A percentile compares a stretch with the other conserved stretches of the same genome.
phyloP scores from a whole-genome alignment of 78 protist species.

The Dictyostelium purpureum region DNA sequence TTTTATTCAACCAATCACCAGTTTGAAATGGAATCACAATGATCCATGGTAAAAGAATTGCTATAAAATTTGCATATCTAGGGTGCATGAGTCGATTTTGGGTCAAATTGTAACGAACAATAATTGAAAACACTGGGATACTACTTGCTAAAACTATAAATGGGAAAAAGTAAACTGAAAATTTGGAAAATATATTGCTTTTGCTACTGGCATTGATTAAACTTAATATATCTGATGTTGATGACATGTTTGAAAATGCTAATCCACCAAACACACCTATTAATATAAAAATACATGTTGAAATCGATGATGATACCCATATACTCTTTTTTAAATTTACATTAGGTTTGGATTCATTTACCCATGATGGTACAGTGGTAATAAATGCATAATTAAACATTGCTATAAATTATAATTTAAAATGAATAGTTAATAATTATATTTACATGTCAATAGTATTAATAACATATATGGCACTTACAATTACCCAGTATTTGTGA shows the following conservation, averaged over 20 bases:
- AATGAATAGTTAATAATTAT: no score
- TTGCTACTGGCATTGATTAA: constrained; percentile 2
- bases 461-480: no score
- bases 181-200: constrained; percentile 32
- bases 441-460: no score
- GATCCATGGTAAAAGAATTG: constrained; percentile 53
- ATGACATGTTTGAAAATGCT: constrained; percentile 38
- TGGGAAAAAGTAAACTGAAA: constrained; percentile 73
- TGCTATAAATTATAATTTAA: no score
- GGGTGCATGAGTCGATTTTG: constrained; percentile 35
- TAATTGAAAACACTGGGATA: constrained; percentile 74
- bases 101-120: constrained; percentile 60
- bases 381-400: constrained; percentile 79
- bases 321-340: constrained; percentile 29
- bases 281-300: constrained; percentile 16
- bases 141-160: constrained; percentile 30
- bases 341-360: constrained; percentile 68
- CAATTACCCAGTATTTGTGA: constrained; percentile 59
- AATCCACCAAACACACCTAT: constrained; percentile 45
- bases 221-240: constrained; percentile 31
- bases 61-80: neutral
- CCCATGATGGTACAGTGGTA: constrained; percentile 76
- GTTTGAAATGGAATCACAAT: constrained; percentile 62
- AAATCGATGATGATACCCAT: constrained; percentile 13
- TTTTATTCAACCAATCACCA: constrained; percentile 40